Conservation (phyloP, 208 protist genomes). For the Herpetomonas tarakana region DNA sequence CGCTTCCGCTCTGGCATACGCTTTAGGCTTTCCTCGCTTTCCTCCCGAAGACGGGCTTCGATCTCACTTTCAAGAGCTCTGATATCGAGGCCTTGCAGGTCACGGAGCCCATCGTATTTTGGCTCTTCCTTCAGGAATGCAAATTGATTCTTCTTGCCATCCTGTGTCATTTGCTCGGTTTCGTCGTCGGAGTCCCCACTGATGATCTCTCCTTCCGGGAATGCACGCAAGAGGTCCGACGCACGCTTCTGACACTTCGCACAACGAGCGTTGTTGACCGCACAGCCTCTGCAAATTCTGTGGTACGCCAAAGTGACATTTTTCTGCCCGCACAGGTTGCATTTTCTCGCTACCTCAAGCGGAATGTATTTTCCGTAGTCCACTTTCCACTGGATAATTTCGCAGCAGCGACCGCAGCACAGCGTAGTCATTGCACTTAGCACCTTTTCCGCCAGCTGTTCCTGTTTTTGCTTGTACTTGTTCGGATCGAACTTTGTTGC, state of each 20-base stretch:
- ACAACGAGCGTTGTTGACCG: conserved; percentile 17
- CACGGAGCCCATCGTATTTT: conserved; percentile 21
- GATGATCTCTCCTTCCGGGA: no score
- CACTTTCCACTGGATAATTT: conserved; percentile 66
- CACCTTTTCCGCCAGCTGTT: conserved; percentile 16
- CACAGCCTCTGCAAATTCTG: conserved; percentile 44
- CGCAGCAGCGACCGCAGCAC: conserved; percentile 48
- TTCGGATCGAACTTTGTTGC: conserved; percentile 50
- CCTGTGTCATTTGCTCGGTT: not conserved
- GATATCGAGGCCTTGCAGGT: conserved; percentile 29
- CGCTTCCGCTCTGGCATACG: conserved; percentile 31
- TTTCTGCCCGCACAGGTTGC: conserved; percentile 37
- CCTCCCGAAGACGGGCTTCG: conserved; percentile 2
- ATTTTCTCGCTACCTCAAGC: conserved; percentile 35
- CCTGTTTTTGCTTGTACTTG: conserved; percentile 35
- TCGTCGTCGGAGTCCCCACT: conserved; percentile 9
- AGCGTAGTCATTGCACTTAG: conserved; percentile 42
- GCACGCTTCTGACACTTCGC: conserved; percentile 60
- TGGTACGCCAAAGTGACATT: conserved; percentile 43
- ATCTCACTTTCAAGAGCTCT: conserved; percentile 17
- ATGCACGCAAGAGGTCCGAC: no score
- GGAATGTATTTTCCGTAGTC: conserved; percentile 61
- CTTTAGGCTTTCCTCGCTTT: conserved; percentile 19
- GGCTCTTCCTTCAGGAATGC: conserved; percentile 32
- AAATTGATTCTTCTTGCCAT: conserved; percentile 14